Evolutionary conservation across 257 asterid genomes (phyloP), one percentile per base, ranked within the genome.

Genomic region (Lithospermum erythrorhizon): DNA sequence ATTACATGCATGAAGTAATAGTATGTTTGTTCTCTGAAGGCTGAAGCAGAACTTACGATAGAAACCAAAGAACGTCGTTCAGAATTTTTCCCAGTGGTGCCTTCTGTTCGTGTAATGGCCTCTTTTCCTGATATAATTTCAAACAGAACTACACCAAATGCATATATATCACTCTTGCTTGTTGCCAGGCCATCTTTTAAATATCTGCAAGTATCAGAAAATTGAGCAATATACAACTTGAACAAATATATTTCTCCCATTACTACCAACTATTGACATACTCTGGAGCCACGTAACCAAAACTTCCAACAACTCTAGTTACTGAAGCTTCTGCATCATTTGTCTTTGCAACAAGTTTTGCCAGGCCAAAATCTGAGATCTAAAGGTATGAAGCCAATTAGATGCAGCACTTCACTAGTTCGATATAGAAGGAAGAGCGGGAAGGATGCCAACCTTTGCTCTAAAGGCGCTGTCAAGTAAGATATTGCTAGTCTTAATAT

Each of bases 241-340:
- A 25, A 24, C 23, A 25, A 21, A 32, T 10, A 15, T 55, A 24
- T 20, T 21, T 17, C 29, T 11, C n/a, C 27, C 8, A 32, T 16
- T 24, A 21, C 58, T 18, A 52, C 17, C 23, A 14, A 66, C n/a
- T 21, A 37, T 48, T 53, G 59, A 74, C 97, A 70, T 80, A 93
- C 98, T 93, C 98, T 17, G 98, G 97, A 73, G 98, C 95, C 45
- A 93, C 82, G 75, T 93, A 93, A 52, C 98, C 97, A 61, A 82
- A 93, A 4, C 97, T 88, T 37, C 98, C 98, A 19, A 93, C 98
- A 55, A 93, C 95, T 71, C 94, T 82, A 41, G 98, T 93, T 65
- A 83, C 87, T 1, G 95, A 84, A 63, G 89, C 95, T 73, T 93
- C 97, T 60, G 81, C 95, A 0, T 91, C 96, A 52, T 78, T 82